Percentiles rank a stretch among this genome's conserved stretches.
Evolutionary conservation across 495 filamentous ascomycete species (phyloP).

Genomic region (Penicillium arizonense): DNA sequence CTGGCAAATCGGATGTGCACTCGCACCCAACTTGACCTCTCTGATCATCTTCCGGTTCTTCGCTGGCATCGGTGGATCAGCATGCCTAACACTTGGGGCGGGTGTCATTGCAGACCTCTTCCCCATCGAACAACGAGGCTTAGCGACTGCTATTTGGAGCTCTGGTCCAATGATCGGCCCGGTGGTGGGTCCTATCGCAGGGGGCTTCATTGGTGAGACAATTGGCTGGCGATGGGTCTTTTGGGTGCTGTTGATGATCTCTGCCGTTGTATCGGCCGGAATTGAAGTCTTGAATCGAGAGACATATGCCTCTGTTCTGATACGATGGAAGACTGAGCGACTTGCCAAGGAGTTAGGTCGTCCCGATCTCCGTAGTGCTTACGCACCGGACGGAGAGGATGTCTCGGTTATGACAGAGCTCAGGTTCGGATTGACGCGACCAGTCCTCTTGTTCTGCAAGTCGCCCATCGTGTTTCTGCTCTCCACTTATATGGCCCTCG

Average conservation of each 20-base stretch:
- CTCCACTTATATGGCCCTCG: constrained; percentile 57
- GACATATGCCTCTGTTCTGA: constrained; percentile 52
- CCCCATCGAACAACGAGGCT: constrained; percentile 44
- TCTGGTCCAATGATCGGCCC: constrained; percentile 45
- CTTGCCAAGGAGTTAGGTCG: constrained; percentile 40
- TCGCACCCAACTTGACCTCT: constrained; percentile 43
- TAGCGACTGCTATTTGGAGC: constrained; percentile 28
- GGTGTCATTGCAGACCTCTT: constrained; percentile 57
- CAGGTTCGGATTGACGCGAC: constrained; percentile 40
- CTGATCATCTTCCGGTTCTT: constrained; percentile 54
- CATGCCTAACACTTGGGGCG: constrained; percentile 51
- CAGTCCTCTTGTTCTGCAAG: constrained; percentile 38
- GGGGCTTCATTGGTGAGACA: constrained; percentile 48
- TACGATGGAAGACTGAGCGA: constrained; percentile 47
- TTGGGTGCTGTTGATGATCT: constrained; percentile 52
- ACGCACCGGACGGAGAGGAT: constrained; percentile 10
- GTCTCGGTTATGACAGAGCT: constrained; percentile 36
- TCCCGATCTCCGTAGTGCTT: constrained; percentile 22
- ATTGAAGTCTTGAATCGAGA: constrained; percentile 42
- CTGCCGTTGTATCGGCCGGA: constrained; percentile 35
- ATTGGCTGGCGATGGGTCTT: constrained; percentile 56
- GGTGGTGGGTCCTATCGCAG: constrained; percentile 46
- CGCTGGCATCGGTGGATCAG: constrained; percentile 46
- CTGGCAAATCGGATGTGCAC: constrained; percentile 51
- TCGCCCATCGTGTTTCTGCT: constrained; percentile 61